A percentile compares a stretch with the other conserved stretches of the same genome.
These are phyloP conservation scores for Tremellales sp. DNA, from an alignment of 1,284 basidiomycete genomes.

Conservation along the genomic window DNA sequence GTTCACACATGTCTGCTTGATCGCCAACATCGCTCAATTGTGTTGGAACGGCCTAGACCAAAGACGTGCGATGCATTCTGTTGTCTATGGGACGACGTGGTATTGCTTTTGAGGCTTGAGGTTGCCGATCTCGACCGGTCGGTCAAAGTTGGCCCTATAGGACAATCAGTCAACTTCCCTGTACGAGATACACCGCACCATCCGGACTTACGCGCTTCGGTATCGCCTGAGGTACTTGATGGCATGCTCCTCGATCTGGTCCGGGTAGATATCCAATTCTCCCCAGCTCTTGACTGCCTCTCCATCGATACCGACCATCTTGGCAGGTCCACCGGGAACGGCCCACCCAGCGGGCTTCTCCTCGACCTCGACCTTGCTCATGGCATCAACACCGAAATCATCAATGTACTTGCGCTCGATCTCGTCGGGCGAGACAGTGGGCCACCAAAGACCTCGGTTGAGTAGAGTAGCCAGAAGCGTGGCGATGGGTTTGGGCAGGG, in stretches of 20 bases:
- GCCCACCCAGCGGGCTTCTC: constrained; percentile 41
- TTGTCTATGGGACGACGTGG: constrained; percentile 50
- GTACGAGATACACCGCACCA: background rate
- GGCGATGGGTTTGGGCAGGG: constrained; percentile 73
- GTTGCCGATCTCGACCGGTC: constrained; percentile 48
- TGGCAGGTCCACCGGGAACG: constrained; percentile 52
- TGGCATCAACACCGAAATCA: constrained; percentile 61
- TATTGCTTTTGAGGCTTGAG: constrained; percentile 48
- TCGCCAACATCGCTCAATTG: too few species aligned
- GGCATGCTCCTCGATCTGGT: constrained; percentile 83
- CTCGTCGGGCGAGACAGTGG: constrained; percentile 85
- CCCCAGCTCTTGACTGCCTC: constrained; percentile 51
- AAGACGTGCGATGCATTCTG: background rate
- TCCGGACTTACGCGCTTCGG: constrained; percentile 60
- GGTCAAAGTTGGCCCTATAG: constrained; percentile 42
- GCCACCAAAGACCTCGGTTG: constrained; percentile 83
- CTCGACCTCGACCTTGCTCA: constrained; percentile 25
- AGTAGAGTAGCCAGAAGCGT: constrained; percentile 61
- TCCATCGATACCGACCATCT: constrained; percentile 43
- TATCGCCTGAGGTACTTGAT: constrained; percentile 88
- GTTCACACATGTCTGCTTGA: constrained; percentile 3
- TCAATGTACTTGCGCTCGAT: constrained; percentile 82
- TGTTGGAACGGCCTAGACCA: too few species aligned
- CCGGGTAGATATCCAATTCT: constrained; percentile 61
- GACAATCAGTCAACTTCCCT: constrained; percentile 4